A percentile compares a stretch with the other conserved stretches of the same genome.
Evolutionary conservation across 2,329 filamentous ascomycete genomes (phyloP).

Genomic region (Ilyonectria sp.): DNA sequence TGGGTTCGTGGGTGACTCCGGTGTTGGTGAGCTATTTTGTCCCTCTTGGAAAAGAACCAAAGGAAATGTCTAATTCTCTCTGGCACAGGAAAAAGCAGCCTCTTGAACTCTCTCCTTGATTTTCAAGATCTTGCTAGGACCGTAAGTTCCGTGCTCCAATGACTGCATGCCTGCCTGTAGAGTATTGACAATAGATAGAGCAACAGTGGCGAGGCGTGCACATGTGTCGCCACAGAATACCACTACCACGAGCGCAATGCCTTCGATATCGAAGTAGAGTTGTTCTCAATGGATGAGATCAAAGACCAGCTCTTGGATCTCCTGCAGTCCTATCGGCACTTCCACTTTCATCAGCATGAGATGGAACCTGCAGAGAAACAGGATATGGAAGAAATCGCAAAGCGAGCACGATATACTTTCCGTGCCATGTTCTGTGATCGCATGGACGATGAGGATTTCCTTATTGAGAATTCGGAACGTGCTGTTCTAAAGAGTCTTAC

Average conservation of each 20-base stretch:
- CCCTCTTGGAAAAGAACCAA: too few species aligned
- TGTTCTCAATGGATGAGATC: slow-evolving; percentile 52
- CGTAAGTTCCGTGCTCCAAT: slow-evolving; percentile 50
- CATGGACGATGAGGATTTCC: slow-evolving; percentile 37
- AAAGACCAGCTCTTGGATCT: slow-evolving; percentile 53
- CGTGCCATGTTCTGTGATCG: slow-evolving; percentile 53
- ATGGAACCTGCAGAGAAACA: slow-evolving; percentile 44
- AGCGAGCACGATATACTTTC: slow-evolving; percentile 56
- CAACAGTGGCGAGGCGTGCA: slow-evolving; percentile 61
- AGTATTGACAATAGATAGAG: slow-evolving; percentile 52
- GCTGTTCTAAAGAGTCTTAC: slow-evolving; percentile 40
- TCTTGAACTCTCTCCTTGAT: slow-evolving; percentile 65
- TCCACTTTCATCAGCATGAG: slow-evolving; percentile 45
- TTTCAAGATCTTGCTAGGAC: slow-evolving; percentile 56
- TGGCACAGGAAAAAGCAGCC: slow-evolving; percentile 61
- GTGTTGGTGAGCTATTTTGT: slow-evolving; percentile 54
- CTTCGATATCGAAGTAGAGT: slow-evolving; percentile 54
- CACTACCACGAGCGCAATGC: slow-evolving; percentile 53
- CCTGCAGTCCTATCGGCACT: slow-evolving; percentile 56
- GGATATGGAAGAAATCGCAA: slow-evolving; percentile 48
- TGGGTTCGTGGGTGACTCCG: slow-evolving; percentile 65
- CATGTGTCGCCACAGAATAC: slow-evolving; percentile 64
- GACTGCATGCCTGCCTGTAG: too few species aligned
- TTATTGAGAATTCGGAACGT: slow-evolving; percentile 33
- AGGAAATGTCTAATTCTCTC: slow-evolving; percentile 4